Base-by-base conservation (phyloP, 495 filamentous ascomycete species). In the Penicillium simplicissimum region DNA sequence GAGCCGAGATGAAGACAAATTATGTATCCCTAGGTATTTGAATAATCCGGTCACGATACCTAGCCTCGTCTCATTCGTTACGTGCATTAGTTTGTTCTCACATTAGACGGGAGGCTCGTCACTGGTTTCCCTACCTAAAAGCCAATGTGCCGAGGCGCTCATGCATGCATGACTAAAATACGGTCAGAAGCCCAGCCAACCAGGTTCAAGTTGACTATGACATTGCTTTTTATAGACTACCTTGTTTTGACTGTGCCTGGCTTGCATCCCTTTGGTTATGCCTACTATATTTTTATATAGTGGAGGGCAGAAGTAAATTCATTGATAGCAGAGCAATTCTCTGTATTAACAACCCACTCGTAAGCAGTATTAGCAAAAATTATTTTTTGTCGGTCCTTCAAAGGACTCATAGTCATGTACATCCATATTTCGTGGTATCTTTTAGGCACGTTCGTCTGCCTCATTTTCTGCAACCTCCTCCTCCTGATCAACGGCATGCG, bases 401-500 rank as follows among this genome's bases (percentile, higher is more conserved):
- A 35, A 10, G 43, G 43, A n/a, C 31, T 28, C 31, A 10, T 4
- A 43, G 5, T 36, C 33, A 61, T 58, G 17, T 51, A 55, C 38
- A 56, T 28, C n/a, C n/a, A 38, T 59, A 59, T 59, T 60, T 31
- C 23, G n/a, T 10, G 36, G 14, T 48, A 43, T 52, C 28, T 40
- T 31, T 38, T n/a, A 58, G 10, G 31, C 35, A 25, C 28, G 33
- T 45, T 52, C 40, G 4, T 25, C 36, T 38, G 23, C 40, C 52
- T 52, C 49, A 9, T 21, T 59, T 42, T 55, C 63, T 52, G 63
- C 64, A n/a, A 42, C 43, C 7, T 35, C 60, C 6, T 70, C 66
- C 4, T 63, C 62, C 8, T 59, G 57, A 1, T 70, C 59, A 9
- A 47, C 59, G 1, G 40, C 61, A 38, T 52, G 48, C n/a, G 64